Evolutionary conservation across 2,329 filamentous ascomycete genomes (phyloP), one percentile per base, ranked within the genome.

Genomic region (Talaromyces sp.): DNA sequence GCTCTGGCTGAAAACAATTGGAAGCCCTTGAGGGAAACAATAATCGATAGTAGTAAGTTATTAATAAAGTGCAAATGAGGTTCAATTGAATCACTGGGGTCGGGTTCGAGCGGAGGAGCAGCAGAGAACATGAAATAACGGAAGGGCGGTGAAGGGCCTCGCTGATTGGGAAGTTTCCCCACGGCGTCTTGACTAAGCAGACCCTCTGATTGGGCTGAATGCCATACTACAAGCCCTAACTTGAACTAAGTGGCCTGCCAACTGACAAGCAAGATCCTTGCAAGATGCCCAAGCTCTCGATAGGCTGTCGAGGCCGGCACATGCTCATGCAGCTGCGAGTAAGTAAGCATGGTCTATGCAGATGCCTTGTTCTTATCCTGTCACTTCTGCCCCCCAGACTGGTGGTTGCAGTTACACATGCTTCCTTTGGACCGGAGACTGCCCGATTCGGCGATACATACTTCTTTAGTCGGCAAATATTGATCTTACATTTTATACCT

Each of bases 121-220:
- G 52, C 24, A 58, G 56, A 19, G 35, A 35, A 35, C 37, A 57
- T 57, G 37, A 43, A 31, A 31, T 41, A 43, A 31, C 16, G 64
- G 64, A 66, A 63, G 35, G 64, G 64, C 64, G 64, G 64, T 66
- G 64, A 66, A 63, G 64, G 31, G 13, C 27, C 13, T 31, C 27
- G 19, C 59, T 48, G 45, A 62, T 62, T 52, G 50, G 58, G 63
- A 62, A 62, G 60, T 13, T 31, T 60, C 14, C 33, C 63, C 62
- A 60, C 57, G 43, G 6, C n/a, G 13, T 41, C 48, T 58, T 56
- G 37, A 47, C 50, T 57, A 45, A 45, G 37, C 50, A 11, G 10
- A 11, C 19, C 19, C 19, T n/a, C 41, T 62, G 33, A 41, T 61
- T 61, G 59, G 59, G 31, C 41, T 41, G 22, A 27, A 31, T 31